Evolutionary conservation across 1,284 basidiomycete species (phyloP).

Genomic region (Lentinula novae-zelandiae): DNA sequence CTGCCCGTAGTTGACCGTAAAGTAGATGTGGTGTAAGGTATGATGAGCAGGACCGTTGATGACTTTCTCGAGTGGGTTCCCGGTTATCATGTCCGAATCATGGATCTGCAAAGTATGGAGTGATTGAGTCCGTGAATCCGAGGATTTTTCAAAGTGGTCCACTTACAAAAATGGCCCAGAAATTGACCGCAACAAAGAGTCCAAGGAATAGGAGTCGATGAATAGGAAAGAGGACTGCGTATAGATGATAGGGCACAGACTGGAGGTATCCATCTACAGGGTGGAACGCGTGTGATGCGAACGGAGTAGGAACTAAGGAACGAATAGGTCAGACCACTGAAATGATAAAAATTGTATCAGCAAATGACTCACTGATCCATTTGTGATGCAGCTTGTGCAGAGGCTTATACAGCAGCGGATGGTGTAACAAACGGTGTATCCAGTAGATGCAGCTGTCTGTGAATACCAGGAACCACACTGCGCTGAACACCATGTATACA

Average conservation of each 20-base stretch:
- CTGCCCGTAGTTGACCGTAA: slow-evolving; percentile 95
- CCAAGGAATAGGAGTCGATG: slow-evolving; percentile 81
- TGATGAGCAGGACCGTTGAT: slow-evolving; percentile 99
- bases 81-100: slow-evolving; percentile 99
- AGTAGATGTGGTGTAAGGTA: slow-evolving; percentile 94
- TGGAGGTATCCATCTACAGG: slow-evolving; percentile 93
- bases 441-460: slow-evolving; percentile 94
- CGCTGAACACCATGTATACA: slow-evolving; percentile 58
- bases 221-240: slow-evolving; percentile 89
- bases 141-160: background rate
- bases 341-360: background rate
- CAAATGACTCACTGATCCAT: slow-evolving; percentile 78
- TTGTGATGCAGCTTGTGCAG: slow-evolving; percentile 98
- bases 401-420: slow-evolving; percentile 85
- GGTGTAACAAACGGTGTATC: slow-evolving; percentile 90
- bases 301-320: slow-evolving; percentile 86
- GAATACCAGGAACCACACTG: slow-evolving; percentile 81
- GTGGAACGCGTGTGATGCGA: slow-evolving; percentile 97
- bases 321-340: background rate
- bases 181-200: slow-evolving; percentile 87
- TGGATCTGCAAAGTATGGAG: slow-evolving; percentile 67
- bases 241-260: slow-evolving; percentile 93
- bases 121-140: background rate
- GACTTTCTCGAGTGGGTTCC: slow-evolving; percentile 83
- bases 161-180: slow-evolving; percentile 86